Percentiles rank a stretch among this genome's conserved stretches.
Conservation (phyloP, 2,329 filamentous ascomycete genomes). For the Fusarium lateritium region DNA sequence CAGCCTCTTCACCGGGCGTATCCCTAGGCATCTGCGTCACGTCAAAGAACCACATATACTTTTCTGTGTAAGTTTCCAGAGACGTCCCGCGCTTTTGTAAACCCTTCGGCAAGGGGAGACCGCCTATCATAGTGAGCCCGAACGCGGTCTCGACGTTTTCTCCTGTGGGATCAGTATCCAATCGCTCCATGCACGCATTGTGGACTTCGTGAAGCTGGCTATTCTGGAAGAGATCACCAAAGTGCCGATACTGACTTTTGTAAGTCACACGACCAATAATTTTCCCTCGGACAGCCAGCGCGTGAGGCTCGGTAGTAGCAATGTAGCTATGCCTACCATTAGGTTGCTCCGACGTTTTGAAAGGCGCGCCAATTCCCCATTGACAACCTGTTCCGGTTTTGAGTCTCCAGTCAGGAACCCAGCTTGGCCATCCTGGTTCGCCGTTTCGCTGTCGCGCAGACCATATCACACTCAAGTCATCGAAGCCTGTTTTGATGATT, state of each 20-base stretch:
- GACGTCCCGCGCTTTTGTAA: slow-evolving; percentile 1
- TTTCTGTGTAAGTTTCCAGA: slow-evolving; percentile 22
- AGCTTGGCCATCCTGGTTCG: slow-evolving; percentile 34
- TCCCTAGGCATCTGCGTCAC: slow-evolving; percentile 7
- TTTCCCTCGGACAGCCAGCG: slow-evolving; percentile 21
- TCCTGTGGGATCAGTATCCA: slow-evolving; percentile 29
- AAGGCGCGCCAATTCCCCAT: slow-evolving; percentile 32
- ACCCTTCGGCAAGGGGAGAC: slow-evolving; percentile 1
- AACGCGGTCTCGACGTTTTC: slow-evolving; percentile 33
- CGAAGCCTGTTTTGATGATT: slow-evolving; percentile 23
- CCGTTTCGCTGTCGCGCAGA: slow-evolving; percentile 28
- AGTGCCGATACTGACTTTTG: slow-evolving; percentile 28
- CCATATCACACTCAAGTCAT: slow-evolving; percentile 32
- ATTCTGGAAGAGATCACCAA: slow-evolving; percentile 15
- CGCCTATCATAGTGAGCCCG: slow-evolving; percentile 26
- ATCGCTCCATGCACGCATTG: slow-evolving; percentile 11
- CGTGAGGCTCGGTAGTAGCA: neutral
- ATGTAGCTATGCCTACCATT: slow-evolving; percentile 24
- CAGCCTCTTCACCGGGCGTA: slow-evolving; percentile 4
- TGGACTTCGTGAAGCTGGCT: slow-evolving; percentile 15
- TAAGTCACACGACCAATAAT: slow-evolving; percentile 20
- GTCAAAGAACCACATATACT: slow-evolving; percentile 27
- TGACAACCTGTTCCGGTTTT: slow-evolving; percentile 33
- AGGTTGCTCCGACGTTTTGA: neutral
- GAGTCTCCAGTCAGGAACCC: slow-evolving; percentile 42